Conservation (phyloP, 2,329 filamentous ascomycete genomes). For the Coniella lustricola region DNA sequence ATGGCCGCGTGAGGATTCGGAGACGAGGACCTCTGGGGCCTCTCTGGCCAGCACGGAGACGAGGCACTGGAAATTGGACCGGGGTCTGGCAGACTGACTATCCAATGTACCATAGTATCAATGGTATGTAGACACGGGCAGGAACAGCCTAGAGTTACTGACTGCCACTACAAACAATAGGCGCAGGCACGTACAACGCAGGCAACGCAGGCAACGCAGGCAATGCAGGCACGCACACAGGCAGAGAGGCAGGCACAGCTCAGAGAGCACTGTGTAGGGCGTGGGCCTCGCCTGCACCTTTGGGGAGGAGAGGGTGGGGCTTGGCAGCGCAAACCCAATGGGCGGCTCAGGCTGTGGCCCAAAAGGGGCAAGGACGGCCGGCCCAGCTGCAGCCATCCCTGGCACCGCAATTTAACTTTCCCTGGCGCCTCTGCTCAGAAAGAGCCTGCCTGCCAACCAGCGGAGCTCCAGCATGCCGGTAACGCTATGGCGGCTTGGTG, state of each 20-base stretch:
- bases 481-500: background rate
- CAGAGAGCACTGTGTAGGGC: background rate
- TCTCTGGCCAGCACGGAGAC: background rate
- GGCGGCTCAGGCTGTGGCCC: background rate
- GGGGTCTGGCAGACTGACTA: background rate
- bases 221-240: too few species aligned
- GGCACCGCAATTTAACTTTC: constrained; percentile 6
- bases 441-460: background rate
- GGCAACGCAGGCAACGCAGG: too few species aligned
- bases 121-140: background rate
- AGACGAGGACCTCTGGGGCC: background rate
- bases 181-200: too few species aligned
- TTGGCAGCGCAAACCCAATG: background rate
- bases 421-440: background rate
- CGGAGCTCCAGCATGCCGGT: constrained; percentile 1
- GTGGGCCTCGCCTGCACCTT: too few species aligned
- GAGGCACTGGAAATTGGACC: background rate
- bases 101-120: too few species aligned
- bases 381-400: background rate
- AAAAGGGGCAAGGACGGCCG: constrained; percentile 6
- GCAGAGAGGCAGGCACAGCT: background rate
- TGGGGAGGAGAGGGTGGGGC: background rate
- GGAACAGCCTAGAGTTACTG: background rate
- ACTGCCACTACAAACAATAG: background rate
- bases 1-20: background rate